A percentile compares a stretch with the other conserved stretches of the same genome.
These are phyloP conservation scores for Zalaria obscura DNA, from an alignment of 2,329 filamentous ascomycete genomes.

Conservation along the genomic window DNA sequence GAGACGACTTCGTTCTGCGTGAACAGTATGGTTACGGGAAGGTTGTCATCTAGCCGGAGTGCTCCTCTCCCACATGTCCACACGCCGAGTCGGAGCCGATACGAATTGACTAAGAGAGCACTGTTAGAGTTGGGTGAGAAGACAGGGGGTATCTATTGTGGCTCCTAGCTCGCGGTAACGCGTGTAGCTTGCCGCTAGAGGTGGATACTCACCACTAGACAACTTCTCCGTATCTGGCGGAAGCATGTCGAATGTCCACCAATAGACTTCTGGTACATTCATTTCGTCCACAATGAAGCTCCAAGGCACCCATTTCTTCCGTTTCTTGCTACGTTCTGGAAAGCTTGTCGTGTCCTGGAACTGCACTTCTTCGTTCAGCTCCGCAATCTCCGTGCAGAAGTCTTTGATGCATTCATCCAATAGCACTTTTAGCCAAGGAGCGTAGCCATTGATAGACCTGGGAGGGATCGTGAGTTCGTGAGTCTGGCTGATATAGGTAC, in stretches of 20 bases:
- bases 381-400: constrained; percentile 16
- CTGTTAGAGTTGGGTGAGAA: background rate
- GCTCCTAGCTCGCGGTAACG: too few relatives aligned
- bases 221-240: constrained; percentile 12
- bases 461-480: too few relatives aligned
- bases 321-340: constrained; percentile 17
- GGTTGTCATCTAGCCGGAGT: constrained; percentile 13
- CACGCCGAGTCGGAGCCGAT: constrained; percentile 19
- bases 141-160: too few relatives aligned
- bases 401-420: constrained; percentile 18
- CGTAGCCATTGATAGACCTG: constrained; percentile 17
- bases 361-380: constrained; percentile 20
- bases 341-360: constrained; percentile 20
- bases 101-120: constrained; percentile 3
- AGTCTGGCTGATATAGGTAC: too few relatives aligned
- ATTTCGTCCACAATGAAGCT: constrained; percentile 23
- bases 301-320: constrained; percentile 17
- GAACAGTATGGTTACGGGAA: constrained; percentile 20
- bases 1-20: constrained; percentile 15
- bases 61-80: constrained; percentile 21
- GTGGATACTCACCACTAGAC: too few relatives aligned
- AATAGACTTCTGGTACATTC: constrained; percentile 24
- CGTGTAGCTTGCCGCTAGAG: too few relatives aligned
- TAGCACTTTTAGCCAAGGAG: constrained; percentile 20
- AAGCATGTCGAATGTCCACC: constrained; percentile 19